Evolutionary conservation across 176 grass and related monocot genomes (phyloP), one percentile per base, ranked within the genome.

Genomic region (Oryza longistaminata): DNA sequence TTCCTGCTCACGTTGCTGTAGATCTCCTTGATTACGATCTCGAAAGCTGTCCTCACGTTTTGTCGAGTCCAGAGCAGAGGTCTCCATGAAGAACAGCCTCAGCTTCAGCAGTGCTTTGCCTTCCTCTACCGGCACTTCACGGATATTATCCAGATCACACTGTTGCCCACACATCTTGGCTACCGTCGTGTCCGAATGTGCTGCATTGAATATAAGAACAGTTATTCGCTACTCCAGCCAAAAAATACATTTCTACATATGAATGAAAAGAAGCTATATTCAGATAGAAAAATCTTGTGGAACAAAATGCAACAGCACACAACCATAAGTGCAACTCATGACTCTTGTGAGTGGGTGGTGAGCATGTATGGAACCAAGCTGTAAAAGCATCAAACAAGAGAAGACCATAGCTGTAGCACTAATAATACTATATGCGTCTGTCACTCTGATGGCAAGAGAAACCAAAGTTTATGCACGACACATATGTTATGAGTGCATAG

Each of bases 41-140:
- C 94, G 13, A 96, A 96, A 16, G 94, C 94, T 1, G 84, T 93
- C 80, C 75, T 91, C 42, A 96, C 94, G 44, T 96, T 96, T n/a
- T 0, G 91, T 96, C 6, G 94, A 87, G 40, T 96, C 91, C 11
- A 96, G 84, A n/a, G 94, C 94, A 0, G 94, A 96, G 11, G 94
- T 96, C 81, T 96, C 94, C 94, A 96, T 96, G 71, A 96, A 96
- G 91, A 96, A 96, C 68, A 96, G 65, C 25, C 94, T 96, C 91
- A 0, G 91, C 85, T 76, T 96, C 94, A 0, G 94, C 94, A 96
- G 88, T 7, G 89, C 87, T 89, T 91, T 96, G 14, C 91, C 94
- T 85, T 96, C 94, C 10, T 93, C 91, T 0, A 91, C 78, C 0
- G 94, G 83, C 68, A 96, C 89, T 73, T 90, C 89, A 1, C 94